These are phyloP conservation scores for Cytospora paraplurivora DNA, from an alignment of 2,329 filamentous ascomycete genomes.

Conservation along the genomic window DNA sequence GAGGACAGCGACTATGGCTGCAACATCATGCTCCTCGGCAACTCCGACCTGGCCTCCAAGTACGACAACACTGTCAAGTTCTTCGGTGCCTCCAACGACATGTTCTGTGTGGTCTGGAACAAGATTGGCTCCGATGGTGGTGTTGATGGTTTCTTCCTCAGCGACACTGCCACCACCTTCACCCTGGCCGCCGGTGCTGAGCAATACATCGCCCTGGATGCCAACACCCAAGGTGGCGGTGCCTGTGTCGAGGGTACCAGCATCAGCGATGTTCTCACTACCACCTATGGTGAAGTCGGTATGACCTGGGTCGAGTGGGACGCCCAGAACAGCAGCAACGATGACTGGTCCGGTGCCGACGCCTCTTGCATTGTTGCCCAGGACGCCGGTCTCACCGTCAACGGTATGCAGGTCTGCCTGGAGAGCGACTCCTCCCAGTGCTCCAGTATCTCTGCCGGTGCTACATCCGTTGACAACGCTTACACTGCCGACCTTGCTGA, in stretches of 20 bases:
- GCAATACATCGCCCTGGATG: conserved; percentile 48
- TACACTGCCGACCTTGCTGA: conserved; percentile 40
- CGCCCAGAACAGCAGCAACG: conserved; percentile 48
- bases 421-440: conserved; percentile 32
- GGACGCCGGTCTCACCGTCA: conserved; percentile 40
- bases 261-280: conserved; percentile 37
- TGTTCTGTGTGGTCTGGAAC: conserved; percentile 51
- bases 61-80: conserved; percentile 40
- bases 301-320: conserved; percentile 55
- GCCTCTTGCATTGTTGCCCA: conserved; percentile 52
- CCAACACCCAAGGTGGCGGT: conserved; percentile 52
- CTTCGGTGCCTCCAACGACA: conserved; percentile 33
- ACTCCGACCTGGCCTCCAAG: conserved; percentile 38
- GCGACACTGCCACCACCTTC: conserved; percentile 44
- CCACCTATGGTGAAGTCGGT: conserved; percentile 44
- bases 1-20: conserved; percentile 47
- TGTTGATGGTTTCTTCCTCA: conserved; percentile 52
- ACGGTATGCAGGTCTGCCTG: conserved; percentile 45
- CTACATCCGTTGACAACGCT: conserved; percentile 37
- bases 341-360: conserved; percentile 53
- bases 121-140: conserved; percentile 51
- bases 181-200: conserved; percentile 41
- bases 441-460: conserved; percentile 39
- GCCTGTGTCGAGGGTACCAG: conserved; percentile 42
- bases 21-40: conserved; percentile 53